Percentiles rank a stretch among this genome's conserved stretches.
Conservation (phyloP, 2,329 filamentous ascomycete species). For the Colletotrichum karsti region DNA sequence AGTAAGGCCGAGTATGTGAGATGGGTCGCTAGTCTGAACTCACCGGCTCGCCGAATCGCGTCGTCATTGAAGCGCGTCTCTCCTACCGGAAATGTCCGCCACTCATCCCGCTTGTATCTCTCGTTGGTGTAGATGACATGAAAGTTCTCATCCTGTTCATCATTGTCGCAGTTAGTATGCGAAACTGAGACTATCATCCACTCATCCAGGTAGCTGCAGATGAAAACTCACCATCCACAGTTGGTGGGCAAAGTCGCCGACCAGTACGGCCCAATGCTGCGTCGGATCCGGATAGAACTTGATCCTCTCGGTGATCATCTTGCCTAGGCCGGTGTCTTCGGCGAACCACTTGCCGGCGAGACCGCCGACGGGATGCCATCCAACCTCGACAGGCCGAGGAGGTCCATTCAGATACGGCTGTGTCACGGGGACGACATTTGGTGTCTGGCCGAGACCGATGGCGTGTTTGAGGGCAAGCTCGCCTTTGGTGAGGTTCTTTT, state of each 20-base stretch:
- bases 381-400: constrained; percentile 57
- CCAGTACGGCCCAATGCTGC: constrained; percentile 68
- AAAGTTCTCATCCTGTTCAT: constrained; percentile 57
- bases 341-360: constrained; percentile 67
- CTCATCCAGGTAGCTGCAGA: background rate
- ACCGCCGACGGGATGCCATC: constrained; percentile 67
- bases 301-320: constrained; percentile 63
- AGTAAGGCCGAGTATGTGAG: background rate
- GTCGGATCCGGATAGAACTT: constrained; percentile 65
- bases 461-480: constrained; percentile 51
- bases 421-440: constrained; percentile 51
- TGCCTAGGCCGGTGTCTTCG: constrained; percentile 62
- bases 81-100: constrained; percentile 60
- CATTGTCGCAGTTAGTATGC: background rate
- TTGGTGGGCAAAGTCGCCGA: constrained; percentile 63
- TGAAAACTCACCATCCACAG: constrained; percentile 62
- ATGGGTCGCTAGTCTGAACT: constrained; percentile 32
- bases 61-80: constrained; percentile 64
- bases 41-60: constrained; percentile 56
- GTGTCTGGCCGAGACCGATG: constrained; percentile 51
- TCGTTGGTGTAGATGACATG: constrained; percentile 66
- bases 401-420: constrained; percentile 45
- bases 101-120: constrained; percentile 52
- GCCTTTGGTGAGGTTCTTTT: constrained; percentile 46
- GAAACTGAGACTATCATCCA: background rate